Base-by-base conservation (phyloP, 1,139 yeast genomes). In the Suhomyces panamericanus region DNA sequence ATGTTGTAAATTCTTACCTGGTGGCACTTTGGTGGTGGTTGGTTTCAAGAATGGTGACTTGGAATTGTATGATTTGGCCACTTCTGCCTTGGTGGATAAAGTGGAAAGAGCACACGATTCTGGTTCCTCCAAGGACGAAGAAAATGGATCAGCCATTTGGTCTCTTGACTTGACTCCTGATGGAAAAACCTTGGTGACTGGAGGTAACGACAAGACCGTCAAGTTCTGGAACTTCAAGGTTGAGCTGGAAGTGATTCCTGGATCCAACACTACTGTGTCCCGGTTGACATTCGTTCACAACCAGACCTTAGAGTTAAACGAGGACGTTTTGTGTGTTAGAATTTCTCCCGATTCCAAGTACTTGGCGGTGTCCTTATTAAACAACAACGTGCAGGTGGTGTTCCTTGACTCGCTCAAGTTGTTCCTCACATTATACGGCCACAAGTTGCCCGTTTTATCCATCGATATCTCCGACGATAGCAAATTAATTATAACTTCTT, bases 301-400 rank as follows among this genome's bases (percentile, higher is more conserved):
- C 15, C 88, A 87, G 54, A 88, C 96, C 1, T 70, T 95, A 46
- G 97, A 93, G 61, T 68, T 93, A 45, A 78, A 77, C 42, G 99
- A 93, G 55, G 98, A 91, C 56, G 86, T 93, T 5, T 70, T 95
- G 44, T 71, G 88, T 39, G 89, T 95, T 10, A 81, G 75, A 50
- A 74, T 91, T n/a, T 87, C 97, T 0, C 91, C 96, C 3, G 95
- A 90, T 60, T 73, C 82, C 46, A 86, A 77, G 57, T 80, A 76
- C 49, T 68, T 95, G 46, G 96, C 98, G 2, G 85, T 87, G 4
- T 86, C 98, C 0, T 71, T 95, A 44, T 75, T 93, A 55, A 96
- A 93, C 64, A 89, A 87, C 60, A 93, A 96, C 14, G 96, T 93
- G 41, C 95, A 95, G 66, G 95, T 93, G 27, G 89, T 93, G 55